These are phyloP conservation scores for Pichia scutulata DNA, from an alignment of 805 yeast genomes.

Conservation along the genomic window DNA sequence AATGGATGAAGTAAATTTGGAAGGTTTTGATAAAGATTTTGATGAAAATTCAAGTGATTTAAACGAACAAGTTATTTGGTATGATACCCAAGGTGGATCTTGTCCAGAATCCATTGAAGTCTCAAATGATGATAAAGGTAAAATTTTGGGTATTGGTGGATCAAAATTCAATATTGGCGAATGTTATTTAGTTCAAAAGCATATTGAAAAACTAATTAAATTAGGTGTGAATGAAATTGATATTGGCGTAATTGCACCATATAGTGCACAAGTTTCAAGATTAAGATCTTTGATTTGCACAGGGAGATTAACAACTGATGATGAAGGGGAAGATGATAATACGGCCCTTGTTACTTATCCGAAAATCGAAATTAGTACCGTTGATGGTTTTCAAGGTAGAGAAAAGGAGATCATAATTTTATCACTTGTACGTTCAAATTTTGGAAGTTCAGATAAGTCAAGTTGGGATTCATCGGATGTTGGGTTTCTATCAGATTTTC, in stretches of 20 bases:
- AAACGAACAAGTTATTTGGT: constrained; percentile 58
- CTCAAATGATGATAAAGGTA: constrained; percentile 17
- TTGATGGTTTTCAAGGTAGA: constrained; percentile 95
- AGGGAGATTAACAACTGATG: constrained; percentile 14
- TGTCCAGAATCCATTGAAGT: constrained; percentile 52
- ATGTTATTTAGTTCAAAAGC: constrained; percentile 49
- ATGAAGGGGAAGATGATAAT: constrained; percentile 8
- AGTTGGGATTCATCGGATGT: constrained; percentile 38
- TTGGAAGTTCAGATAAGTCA: constrained; percentile 21
- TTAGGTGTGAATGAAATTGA: constrained; percentile 45
- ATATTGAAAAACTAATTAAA: constrained; percentile 43
- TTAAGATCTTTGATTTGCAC: constrained; percentile 40
- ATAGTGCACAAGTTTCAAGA: constrained; percentile 73
- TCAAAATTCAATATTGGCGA: constrained; percentile 80
- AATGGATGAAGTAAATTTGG: background rate
- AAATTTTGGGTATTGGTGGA: constrained; percentile 15
- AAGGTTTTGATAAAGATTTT: background rate
- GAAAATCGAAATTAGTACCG: constrained; percentile 71
- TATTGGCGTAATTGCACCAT: constrained; percentile 88
- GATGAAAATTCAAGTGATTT: constrained; percentile 33
- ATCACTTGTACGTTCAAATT: constrained; percentile 74
- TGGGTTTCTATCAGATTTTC: constrained; percentile 73
- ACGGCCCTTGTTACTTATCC: constrained; percentile 21
- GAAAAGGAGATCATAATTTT: constrained; percentile 84
- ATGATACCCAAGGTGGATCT: constrained; percentile 89